These are phyloP conservation scores for Choricystis sp. DNA, from an alignment of 139 green algal genomes.

Conservation along the genomic window DNA sequence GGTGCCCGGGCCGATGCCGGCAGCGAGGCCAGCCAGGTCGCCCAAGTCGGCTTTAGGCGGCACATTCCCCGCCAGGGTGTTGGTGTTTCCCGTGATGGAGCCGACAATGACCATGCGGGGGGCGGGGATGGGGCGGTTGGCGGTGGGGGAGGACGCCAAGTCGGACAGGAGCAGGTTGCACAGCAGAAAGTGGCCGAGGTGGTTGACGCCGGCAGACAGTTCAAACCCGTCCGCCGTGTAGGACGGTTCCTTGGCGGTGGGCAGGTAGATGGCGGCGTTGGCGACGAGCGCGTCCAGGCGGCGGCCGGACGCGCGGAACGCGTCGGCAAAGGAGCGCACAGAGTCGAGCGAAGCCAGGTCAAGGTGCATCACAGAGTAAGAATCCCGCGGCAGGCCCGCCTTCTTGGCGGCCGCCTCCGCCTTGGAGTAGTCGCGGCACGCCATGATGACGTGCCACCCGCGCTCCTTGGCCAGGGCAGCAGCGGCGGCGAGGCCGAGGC, in stretches of 20 bases:
- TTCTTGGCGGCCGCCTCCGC: conserved; percentile 22
- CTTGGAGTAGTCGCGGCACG: conserved; percentile 57
- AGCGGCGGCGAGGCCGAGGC: conserved; percentile 69
- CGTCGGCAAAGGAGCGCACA: conserved; percentile 64
- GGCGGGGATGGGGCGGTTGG: conserved; percentile 19
- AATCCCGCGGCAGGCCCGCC: conserved; percentile 20
- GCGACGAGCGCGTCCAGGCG: conserved; percentile 67
- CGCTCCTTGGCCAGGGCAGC: conserved; percentile 45
- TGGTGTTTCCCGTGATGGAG: conserved; percentile 92
- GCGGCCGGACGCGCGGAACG: conserved; percentile 40
- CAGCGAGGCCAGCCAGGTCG: conserved; percentile 56
- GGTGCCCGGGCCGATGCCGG: conserved; percentile 15
- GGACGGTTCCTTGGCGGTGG: conserved; percentile 65
- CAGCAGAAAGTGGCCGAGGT: conserved; percentile 89
- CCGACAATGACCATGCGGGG: conserved; percentile 74
- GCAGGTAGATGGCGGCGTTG: conserved; percentile 88
- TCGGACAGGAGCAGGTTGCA: conserved; percentile 67
- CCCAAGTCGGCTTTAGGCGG: conserved; percentile 82
- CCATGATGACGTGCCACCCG: conserved; percentile 82
- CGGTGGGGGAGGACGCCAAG: conserved; percentile 37
- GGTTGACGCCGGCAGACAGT: conserved; percentile 64
- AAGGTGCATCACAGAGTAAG: conserved; percentile 60
- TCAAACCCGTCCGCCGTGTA: conserved; percentile 84
- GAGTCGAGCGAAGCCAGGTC: conserved; percentile 66
- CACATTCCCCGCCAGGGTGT: conserved; percentile 84